Base-by-base conservation (phyloP, 225 moss, liverwort and hornwort genomes). In the Physcomitrium patens region DNA sequence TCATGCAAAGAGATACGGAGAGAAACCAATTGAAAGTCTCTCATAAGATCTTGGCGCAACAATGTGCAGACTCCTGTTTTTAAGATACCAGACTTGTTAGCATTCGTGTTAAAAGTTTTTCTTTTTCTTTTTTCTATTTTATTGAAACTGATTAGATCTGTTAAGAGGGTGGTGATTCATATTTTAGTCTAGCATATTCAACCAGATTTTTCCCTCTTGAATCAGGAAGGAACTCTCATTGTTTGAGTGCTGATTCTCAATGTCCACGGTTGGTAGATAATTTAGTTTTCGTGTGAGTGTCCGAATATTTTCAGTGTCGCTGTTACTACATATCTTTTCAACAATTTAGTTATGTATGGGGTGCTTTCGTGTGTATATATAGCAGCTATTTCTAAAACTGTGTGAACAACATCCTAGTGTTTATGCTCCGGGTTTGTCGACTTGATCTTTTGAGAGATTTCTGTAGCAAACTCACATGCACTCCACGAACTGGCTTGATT, bases 71-170 rank as follows among this genome's bases (percentile, higher is more conserved):
- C 15, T 37, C 31, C 14, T 43, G n/a, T 10, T 37, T 41, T 18
- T 12, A 10, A 64, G 76, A 63, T 51, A 53, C 64, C 3, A 19
- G 73, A 59, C 42, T 7, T 0, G 24, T 20, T 69, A 48, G 54
- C 48, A 42, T 42, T 61, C 7, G 31, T 2, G 31, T 37, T 37
- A 7, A 4, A 24, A 37, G 2, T 4, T 37, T 4, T 37, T 37
- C 31, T 37, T 7, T 4, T 37, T 37, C 4, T 37, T 37, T 4
- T 37, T 37, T 4, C 7, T 37, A 37, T 37, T 37, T 4, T 37
- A 4, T 37, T 37, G 52, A 43, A 44, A 65, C 61, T 68, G 43
- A 16, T 59, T 12, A 7, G 58, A 53, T 10, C 50, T 44, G 54
- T 49, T 49, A n/a, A 26, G 45, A 12, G 52, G 22, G 15, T 31